A percentile compares a stretch with the other conserved stretches of the same genome.
Conservation (phyloP, 2,329 filamentous ascomycete species). For the Fusarium praegraminearum region DNA sequence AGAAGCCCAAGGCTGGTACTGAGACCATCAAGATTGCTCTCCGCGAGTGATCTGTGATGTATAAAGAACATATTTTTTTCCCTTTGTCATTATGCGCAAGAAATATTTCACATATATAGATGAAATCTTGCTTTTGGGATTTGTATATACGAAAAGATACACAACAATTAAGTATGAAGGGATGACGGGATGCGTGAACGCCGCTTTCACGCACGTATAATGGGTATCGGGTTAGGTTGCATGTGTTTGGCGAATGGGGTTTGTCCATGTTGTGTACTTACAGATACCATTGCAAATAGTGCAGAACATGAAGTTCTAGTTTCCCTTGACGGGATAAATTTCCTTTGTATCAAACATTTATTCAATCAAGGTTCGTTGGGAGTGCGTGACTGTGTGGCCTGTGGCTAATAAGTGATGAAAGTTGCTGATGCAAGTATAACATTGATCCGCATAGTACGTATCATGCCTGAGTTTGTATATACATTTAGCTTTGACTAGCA, state of each 20-base stretch:
- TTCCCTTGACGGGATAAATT: slow-evolving; percentile 25
- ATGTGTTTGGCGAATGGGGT: slow-evolving; percentile 43
- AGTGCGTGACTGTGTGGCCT: neutral
- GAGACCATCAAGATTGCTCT: slow-evolving; percentile 57
- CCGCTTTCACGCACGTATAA: slow-evolving; percentile 29
- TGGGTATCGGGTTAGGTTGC: slow-evolving; percentile 24
- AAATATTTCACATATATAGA: slow-evolving; percentile 30
- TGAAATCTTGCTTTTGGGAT: slow-evolving; percentile 13
- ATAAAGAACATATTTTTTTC: slow-evolving; percentile 32
- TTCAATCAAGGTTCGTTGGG: neutral
- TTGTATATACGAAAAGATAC: slow-evolving; percentile 24
- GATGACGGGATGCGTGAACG: slow-evolving; percentile 39
- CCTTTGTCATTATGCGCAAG: slow-evolving; percentile 41
- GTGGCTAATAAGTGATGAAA: neutral
- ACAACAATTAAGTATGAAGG: slow-evolving; percentile 31
- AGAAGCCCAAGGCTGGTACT: slow-evolving; percentile 64
- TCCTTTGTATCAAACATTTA: slow-evolving; percentile 2
- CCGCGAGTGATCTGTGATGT: slow-evolving; percentile 35
- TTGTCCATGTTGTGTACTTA: slow-evolving; percentile 41
- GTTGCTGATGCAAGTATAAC: neutral
- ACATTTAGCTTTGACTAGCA: neutral
- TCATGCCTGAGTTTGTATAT: neutral
- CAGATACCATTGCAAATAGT: slow-evolving; percentile 41
- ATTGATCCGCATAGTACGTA: neutral
- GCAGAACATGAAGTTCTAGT: slow-evolving; percentile 33